Conservation (phyloP, 108 stramenopile genomes). For the Nitzschia putrida region DNA sequence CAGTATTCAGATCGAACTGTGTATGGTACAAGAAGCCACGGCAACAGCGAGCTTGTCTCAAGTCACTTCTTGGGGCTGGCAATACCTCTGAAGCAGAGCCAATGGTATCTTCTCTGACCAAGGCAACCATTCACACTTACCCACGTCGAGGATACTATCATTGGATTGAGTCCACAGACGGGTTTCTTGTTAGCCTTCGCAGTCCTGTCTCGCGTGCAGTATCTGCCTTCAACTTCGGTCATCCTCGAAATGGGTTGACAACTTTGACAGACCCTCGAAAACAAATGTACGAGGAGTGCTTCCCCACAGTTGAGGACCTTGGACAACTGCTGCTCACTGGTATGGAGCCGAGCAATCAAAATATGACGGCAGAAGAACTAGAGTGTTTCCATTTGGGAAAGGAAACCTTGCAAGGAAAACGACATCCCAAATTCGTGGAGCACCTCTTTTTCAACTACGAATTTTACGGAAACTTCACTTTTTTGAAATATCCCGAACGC, state of each 20-base stretch:
- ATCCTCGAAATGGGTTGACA: constrained; percentile 2
- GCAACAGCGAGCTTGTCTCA: not conserved
- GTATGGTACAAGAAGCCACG: constrained; percentile 6
- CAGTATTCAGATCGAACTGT: constrained; percentile 12
- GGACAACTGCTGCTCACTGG: not conserved
- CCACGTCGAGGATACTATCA: not conserved
- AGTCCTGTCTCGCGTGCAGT: constrained; percentile 19
- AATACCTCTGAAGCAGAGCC: not conserved
- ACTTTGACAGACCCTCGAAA: not conserved
- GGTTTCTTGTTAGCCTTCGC: constrained; percentile 8
- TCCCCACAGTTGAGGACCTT: constrained; percentile 2
- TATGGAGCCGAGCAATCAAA: not conserved
- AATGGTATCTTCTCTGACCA: not conserved
- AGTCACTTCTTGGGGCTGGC: not conserved
- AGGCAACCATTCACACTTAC: constrained; percentile 8
- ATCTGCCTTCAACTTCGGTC: constrained; percentile 22
- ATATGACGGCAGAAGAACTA: not conserved
- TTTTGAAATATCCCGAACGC: not conserved
- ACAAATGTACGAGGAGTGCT: constrained; percentile 11
- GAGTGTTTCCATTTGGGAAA: not conserved
- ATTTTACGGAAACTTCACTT: not conserved
- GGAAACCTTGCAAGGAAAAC: not conserved
- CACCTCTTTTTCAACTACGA: constrained; percentile 10
- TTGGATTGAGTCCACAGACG: constrained; percentile 2
- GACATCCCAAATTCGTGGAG: no score